phyloP scores from a whole-genome alignment of 1,284 basidiomycete species.

The Xerocomus amazonicus region DNA sequence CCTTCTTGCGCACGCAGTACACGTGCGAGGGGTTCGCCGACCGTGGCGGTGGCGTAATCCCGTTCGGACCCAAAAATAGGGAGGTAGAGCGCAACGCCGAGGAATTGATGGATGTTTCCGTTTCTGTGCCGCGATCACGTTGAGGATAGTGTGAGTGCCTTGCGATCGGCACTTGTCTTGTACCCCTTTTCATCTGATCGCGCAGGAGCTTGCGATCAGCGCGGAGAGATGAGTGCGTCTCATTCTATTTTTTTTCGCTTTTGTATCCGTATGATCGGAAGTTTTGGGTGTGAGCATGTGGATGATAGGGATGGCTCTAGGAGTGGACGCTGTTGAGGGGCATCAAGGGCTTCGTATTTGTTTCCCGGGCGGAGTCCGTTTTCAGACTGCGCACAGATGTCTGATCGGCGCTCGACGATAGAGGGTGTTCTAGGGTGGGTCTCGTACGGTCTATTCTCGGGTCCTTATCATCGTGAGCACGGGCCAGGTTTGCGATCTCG shows the following conservation, averaged over 20 bases:
- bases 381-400: neutral
- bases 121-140: constrained; percentile 41
- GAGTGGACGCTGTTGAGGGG: constrained; percentile 54
- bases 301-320: constrained; percentile 35
- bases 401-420: constrained; percentile 20
- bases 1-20: constrained; percentile 18
- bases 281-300: neutral
- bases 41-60: constrained; percentile 61
- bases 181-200: constrained; percentile 18
- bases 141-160: constrained; percentile 32
- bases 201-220: constrained; percentile 46
- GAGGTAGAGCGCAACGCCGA: constrained; percentile 58
- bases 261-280: constrained; percentile 4
- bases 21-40: constrained; percentile 43
- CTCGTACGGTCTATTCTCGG: constrained; percentile 66
- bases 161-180: constrained; percentile 12
- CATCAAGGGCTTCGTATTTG: constrained; percentile 59
- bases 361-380: constrained; percentile 45
- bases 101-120: constrained; percentile 33
- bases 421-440: constrained; percentile 43
- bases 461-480: constrained; percentile 51
- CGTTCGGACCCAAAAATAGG: no score
- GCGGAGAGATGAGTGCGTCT: constrained; percentile 40
- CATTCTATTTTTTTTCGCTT: neutral
- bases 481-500: constrained; percentile 29